Base-by-base conservation (phyloP, 148 eudicot genomes). In the Spergularia bocconei region DNA sequence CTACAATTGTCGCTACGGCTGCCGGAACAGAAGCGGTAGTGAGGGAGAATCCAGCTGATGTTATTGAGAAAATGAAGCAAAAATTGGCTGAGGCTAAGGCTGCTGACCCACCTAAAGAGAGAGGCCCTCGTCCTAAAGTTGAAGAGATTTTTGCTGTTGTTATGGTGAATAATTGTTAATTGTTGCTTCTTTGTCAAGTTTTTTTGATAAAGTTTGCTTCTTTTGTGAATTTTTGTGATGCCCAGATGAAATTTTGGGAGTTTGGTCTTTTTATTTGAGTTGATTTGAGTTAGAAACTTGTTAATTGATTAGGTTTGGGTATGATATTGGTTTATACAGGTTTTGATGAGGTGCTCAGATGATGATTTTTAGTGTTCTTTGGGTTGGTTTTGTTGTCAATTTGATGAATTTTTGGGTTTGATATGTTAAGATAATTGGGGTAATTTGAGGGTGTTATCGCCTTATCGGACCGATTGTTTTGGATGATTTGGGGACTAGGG, bases 121-220 rank as follows among this genome's bases (percentile, higher is more conserved):
- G 72, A 20, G 20, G 19, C 10, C 81, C 84, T 44, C 82, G 79
- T 69, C 85, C 93, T 29, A 81, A 79, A 52, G 79, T 85, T 11
- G 93, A 90, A 75, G 93, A 93, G 74, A 78, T 93, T n/a, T 93
- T 91, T 69, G 98, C 97, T 41, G 98, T 93, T 71, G 97, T 93
- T 41, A 88, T 91, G 98, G 97, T 91, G 48, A 62, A 85, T 72
- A 11, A 0, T 29, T 29, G n/a, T 29, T 29, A 29, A 29, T 29
- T 29, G 36, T 4, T 7, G 17, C n/a, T 73, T 50, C 48, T 21
- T 53, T 0, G 6, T 21, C 54, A 4, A n/a, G 20, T 44, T 75
- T 59, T 6, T 53, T 47, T 19, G 16, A 2, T 39, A n/a, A 16
- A 8, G 50, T 19, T 59, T 41, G 21, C 2, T 21, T 39, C 63